Evolutionary conservation across 2,329 filamentous ascomycete species (phyloP).

Genomic region (Stachybotrys elegans): DNA sequence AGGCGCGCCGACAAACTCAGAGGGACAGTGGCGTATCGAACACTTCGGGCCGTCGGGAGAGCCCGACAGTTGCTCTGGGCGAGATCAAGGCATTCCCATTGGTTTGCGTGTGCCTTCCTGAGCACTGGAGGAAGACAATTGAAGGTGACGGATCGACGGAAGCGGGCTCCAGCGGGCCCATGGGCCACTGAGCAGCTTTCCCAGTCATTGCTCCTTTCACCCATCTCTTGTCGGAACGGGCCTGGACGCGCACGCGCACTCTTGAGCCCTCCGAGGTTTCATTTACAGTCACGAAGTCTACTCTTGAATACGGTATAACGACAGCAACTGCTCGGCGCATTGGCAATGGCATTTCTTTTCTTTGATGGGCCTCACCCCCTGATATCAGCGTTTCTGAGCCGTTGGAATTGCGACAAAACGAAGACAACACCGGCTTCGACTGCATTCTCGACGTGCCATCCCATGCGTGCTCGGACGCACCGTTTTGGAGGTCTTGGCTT

Average conservation of each 20-base stretch:
- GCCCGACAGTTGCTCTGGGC: slow-evolving; percentile 59
- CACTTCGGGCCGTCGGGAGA: slow-evolving; percentile 58
- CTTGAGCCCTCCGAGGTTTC: neutral
- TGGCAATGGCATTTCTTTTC: slow-evolving; percentile 31
- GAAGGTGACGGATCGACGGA: slow-evolving; percentile 77
- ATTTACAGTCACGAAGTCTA: slow-evolving; percentile 14
- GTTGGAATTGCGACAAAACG: too few species aligned
- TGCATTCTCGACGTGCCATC: too few species aligned
- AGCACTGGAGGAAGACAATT: slow-evolving; percentile 96
- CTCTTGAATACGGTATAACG: slow-evolving; percentile 19
- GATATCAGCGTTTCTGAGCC: too few species aligned
- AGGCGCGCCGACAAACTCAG: slow-evolving; percentile 68
- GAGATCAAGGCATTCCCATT: slow-evolving; percentile 98
- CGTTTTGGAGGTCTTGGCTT: too few species aligned
- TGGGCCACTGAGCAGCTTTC: slow-evolving; percentile 1
- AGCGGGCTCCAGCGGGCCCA: slow-evolving; percentile 43
- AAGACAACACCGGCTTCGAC: too few species aligned
- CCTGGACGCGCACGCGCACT: too few species aligned
- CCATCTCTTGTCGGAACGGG: too few species aligned
- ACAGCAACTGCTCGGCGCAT: slow-evolving; percentile 23
- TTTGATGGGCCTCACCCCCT: too few species aligned
- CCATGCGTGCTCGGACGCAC: too few species aligned
- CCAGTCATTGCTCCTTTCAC: slow-evolving; percentile 21
- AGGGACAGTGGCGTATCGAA: slow-evolving; percentile 92
- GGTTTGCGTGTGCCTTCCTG: slow-evolving; percentile 90